Base-by-base conservation (phyloP, 1,284 basidiomycete genomes). In the Marasmius sp. region DNA sequence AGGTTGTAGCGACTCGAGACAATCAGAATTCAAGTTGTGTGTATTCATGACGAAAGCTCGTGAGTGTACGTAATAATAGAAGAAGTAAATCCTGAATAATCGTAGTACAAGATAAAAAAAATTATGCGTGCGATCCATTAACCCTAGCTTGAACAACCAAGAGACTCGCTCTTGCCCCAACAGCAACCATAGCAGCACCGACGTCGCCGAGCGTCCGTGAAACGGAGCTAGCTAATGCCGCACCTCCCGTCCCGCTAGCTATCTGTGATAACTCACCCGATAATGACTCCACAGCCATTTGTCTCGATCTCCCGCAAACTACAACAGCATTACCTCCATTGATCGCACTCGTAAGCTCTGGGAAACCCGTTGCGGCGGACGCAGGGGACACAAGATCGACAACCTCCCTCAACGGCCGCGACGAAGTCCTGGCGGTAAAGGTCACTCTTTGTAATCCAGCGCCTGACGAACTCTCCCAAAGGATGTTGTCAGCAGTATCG, bases 181-280 rank as follows among this genome's bases (percentile, higher is more conserved):
- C 79, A 4, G 85, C 79, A 3, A 93, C 83, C 61, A 92, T 74
- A 14, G 85, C 88, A 8, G 89, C 83, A 10, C 85, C 89, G 0
- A 88, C 83, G 68, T 93, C 89, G 1, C 93, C 93, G 0, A 94
- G 74, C 1, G 92, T 93, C 74, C 88, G 89, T 33, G 86, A 75
- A 54, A 93, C 81, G 63, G 89, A 86, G 6, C 83, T 84, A 7
- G 83, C 82, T 33, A 86, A 73, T 22, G 74, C 64, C 0, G 74
- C 68, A 6, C 75, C 81, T 47, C n/a, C n/a, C 78, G 72, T 62
- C 81, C 80, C 3, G 79, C 70, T 12, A 18, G 87, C 73, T 39
- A 94, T 71, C 59, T 77, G 70, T 33, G 78, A 78, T 57, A 94
- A 71, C 75, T 96, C 94, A 0, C 67, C 68, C 16, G 71, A 66